These are phyloP conservation scores for Ilex aquifolium DNA, from an alignment of 257 asterid genomes.

Conservation along the genomic window DNA sequence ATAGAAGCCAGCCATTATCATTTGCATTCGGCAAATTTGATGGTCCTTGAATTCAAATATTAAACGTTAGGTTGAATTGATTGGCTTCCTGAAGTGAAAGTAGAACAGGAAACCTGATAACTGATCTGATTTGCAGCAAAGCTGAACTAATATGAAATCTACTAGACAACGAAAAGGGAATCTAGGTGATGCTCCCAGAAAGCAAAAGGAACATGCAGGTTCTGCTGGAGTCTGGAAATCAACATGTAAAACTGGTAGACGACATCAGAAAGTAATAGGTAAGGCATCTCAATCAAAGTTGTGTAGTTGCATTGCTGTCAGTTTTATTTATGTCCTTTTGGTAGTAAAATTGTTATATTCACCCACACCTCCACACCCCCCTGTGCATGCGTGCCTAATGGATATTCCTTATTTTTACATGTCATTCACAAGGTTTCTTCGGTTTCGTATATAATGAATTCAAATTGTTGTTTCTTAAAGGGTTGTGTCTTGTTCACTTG, in stretches of 20 bases:
- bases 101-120: not conserved
- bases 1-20: too few species aligned
- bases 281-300: conserved; percentile 6
- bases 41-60: too few species aligned
- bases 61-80: too few species aligned
- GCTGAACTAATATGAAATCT: conserved; percentile 33
- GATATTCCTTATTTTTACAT: not conserved
- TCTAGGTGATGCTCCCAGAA: conserved; percentile 17
- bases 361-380: not conserved
- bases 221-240: conserved; percentile 25
- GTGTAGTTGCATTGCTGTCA: not conserved
- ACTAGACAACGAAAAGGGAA: conserved; percentile 36
- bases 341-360: conserved; percentile 8
- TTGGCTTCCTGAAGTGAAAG: not conserved
- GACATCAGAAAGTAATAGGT: conserved; percentile 26
- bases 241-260: conserved; percentile 20
- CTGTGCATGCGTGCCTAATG: not conserved
- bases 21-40: too few species aligned
- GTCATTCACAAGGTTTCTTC: not conserved
- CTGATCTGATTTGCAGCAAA: conserved; percentile 6
- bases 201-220: conserved; percentile 21
- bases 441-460: not conserved
- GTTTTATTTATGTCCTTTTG: not conserved
- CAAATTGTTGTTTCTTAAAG: not conserved
- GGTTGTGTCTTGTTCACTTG: not conserved